phyloP scores from a whole-genome alignment of 805 yeast species.

The Pichia exigua region DNA sequence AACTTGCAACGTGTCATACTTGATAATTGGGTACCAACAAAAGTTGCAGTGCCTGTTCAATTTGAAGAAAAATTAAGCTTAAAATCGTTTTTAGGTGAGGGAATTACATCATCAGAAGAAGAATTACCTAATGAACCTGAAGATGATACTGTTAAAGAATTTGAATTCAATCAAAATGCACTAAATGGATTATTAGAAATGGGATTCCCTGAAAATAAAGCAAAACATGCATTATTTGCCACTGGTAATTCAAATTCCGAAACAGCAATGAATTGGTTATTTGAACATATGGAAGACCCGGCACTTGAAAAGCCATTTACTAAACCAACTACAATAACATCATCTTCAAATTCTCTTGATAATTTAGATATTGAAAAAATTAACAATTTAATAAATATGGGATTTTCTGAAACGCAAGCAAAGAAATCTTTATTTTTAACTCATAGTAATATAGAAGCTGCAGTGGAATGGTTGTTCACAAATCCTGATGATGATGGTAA shows the following conservation, averaged over 20 bases:
- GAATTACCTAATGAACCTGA: constrained; percentile 31
- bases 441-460: constrained; percentile 55
- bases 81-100: constrained; percentile 33
- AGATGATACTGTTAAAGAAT: constrained; percentile 11
- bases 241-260: constrained; percentile 65
- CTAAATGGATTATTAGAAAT: constrained; percentile 54
- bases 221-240: constrained; percentile 56
- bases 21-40: constrained; percentile 85
- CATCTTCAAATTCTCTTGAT: background rate
- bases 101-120: constrained; percentile 34
- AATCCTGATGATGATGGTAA: constrained; percentile 74
- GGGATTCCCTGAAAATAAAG: constrained; percentile 79
- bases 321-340: constrained; percentile 16
- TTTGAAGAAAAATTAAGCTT: constrained; percentile 39
- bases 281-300: constrained; percentile 80
- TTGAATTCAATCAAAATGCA: constrained; percentile 44
- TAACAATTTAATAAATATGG: constrained; percentile 59
- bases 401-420: constrained; percentile 61
- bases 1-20: constrained; percentile 75
- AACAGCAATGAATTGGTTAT: constrained; percentile 83
- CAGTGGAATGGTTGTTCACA: constrained; percentile 86
- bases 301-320: constrained; percentile 61
- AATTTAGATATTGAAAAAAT: constrained; percentile 29
- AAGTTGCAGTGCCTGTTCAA: constrained; percentile 64
- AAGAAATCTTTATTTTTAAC: constrained; percentile 60